These are phyloP conservation scores for Sextonia rubra DNA, from an alignment of 164 flowering plant species.

Conservation along the genomic window DNA sequence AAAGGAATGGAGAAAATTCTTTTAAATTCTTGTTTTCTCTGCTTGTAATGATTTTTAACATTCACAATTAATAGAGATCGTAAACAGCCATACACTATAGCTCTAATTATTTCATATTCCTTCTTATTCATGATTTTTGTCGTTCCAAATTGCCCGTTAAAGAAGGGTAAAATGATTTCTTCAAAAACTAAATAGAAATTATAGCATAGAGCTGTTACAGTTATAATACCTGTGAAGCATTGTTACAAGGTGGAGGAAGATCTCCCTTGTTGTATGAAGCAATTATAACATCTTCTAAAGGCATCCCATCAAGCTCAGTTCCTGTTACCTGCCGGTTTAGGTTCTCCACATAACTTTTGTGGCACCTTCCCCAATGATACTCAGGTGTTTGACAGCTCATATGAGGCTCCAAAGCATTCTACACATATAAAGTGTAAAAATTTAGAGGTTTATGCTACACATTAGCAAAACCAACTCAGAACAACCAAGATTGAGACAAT, in stretches of 20 bases:
- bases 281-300: constrained; percentile 58
- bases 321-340: constrained; percentile 72
- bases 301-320: constrained; percentile 61
- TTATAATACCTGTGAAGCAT: constrained; percentile 80
- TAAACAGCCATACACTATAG: too few relatives aligned
- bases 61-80: too few relatives aligned
- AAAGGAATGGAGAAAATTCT: too few relatives aligned
- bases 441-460: neutral
- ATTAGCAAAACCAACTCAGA: neutral
- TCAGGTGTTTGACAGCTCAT: constrained; percentile 77
- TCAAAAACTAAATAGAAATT: neutral
- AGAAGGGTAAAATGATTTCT: neutral
- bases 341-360: constrained; percentile 75
- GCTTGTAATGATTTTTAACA: too few relatives aligned
- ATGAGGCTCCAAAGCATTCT: constrained; percentile 89
- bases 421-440: neutral
- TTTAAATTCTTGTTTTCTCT: too few relatives aligned
- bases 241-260: constrained; percentile 76
- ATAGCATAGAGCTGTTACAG: neutral
- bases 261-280: constrained; percentile 80
- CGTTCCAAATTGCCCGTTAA: too few relatives aligned
- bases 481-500: neutral
- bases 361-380: constrained; percentile 97
- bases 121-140: too few relatives aligned
- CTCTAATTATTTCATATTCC: too few relatives aligned